A percentile compares a stretch with the other conserved stretches of the same genome.
Evolutionary conservation across 1,139 yeast species (phyloP).

Genomic region (Casaregolazyma suthepensis): DNA sequence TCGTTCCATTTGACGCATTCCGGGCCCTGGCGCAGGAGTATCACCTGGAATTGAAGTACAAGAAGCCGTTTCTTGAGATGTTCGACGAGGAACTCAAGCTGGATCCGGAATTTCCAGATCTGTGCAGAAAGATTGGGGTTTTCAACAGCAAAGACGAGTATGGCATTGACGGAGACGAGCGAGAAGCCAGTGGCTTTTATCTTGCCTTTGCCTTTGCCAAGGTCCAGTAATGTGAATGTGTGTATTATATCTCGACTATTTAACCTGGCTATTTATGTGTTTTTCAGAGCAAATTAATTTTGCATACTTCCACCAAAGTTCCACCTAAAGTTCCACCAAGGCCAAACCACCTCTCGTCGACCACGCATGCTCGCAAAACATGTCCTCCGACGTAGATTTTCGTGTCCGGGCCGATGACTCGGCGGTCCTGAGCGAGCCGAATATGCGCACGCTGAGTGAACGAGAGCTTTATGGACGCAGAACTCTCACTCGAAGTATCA

Average conservation of each 20-base stretch:
- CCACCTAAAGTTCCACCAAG: no score
- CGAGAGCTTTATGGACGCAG: slow-evolving; percentile 15
- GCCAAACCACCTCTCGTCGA: no score
- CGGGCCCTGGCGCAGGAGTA: slow-evolving; percentile 79
- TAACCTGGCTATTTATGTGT: no score
- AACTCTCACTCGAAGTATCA: slow-evolving; percentile 14
- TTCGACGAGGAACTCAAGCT: slow-evolving; percentile 69
- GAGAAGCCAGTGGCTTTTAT: slow-evolving; percentile 85
- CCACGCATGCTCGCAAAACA: neutral
- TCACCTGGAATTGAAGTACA: slow-evolving; percentile 64
- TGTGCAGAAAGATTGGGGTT: slow-evolving; percentile 50
- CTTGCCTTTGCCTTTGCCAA: slow-evolving; percentile 75
- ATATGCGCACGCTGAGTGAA: slow-evolving; percentile 8
- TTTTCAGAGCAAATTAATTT: neutral
- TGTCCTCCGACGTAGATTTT: slow-evolving; percentile 9
- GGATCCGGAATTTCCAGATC: slow-evolving; percentile 47
- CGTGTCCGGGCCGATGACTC: slow-evolving; percentile 8
- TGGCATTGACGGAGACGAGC: slow-evolving; percentile 85
- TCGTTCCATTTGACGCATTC: slow-evolving; percentile 91
- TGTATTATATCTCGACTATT: neutral
- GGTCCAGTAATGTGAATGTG: slow-evolving; percentile 13
- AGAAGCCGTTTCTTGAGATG: slow-evolving; percentile 74
- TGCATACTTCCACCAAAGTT: neutral
- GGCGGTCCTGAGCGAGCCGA: slow-evolving; percentile 3
- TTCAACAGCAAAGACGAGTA: slow-evolving; percentile 60